Evolutionary conservation across 805 yeast genomes (phyloP), one percentile per base, ranked within the genome.

Genomic region (Myxozyma vanderwaltii): DNA sequence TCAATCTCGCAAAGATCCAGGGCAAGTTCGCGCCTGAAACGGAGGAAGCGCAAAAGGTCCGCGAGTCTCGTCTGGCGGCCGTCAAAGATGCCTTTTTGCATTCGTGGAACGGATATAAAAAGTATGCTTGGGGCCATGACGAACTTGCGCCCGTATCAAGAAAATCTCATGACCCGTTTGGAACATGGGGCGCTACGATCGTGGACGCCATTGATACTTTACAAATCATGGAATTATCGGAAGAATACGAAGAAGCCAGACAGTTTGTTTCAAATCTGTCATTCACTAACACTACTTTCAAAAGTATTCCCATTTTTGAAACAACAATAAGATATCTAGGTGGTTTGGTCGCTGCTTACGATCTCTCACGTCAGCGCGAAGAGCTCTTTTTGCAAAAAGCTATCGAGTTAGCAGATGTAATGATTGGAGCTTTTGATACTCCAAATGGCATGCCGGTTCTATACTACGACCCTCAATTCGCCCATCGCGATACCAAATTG

Each of bases 361-460:
- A 83, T 46, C 67, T 83, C 35, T 76, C 83, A 0, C 74, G 74
- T 1, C 63, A 56, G 7, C 62, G 63, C 27, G 70, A 74, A 36
- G 58, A 69, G 38, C 58, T 76, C 0, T 70, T 77, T 15, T 67
- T 80, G 6, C 63, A 63, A 0, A 75, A 77, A 60, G 82, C 84
- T 0, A 71, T 71, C 26, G 78, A 79, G 27, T 67, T 82, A 15
- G 86, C 79, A 0, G 79, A 80, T 50, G 72, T 82, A 54, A 68
- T 82, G 35, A 65, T 83, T 65, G 80, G 81, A 23, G 79, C 85
- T 0, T 83, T 82, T 65, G 86, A 83, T 63, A 82, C 86, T 0
- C 85, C 85, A 15, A 82, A 82, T 63, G 73, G 80, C 45, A 74
- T 83, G 72, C 87, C 87, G 2, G 57, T 79, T 8, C 64, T 80